These are phyloP conservation scores for Tuber borchii DNA, from an alignment of 495 filamentous ascomycete species.

Conservation along the genomic window DNA sequence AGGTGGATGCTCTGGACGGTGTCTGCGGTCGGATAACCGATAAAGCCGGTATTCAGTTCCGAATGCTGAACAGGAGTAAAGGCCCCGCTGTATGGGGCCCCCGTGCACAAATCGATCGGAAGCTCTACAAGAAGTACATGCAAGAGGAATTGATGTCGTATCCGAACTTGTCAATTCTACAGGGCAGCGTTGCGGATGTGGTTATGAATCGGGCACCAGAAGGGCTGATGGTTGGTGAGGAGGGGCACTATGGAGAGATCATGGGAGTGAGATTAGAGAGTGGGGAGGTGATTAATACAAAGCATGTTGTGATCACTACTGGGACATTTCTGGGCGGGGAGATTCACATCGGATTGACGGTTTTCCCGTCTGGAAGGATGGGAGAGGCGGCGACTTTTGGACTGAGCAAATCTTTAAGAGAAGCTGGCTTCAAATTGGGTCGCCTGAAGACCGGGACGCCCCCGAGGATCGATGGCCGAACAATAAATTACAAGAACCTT, in stretches of 20 bases:
- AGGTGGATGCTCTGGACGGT: constrained; percentile 92
- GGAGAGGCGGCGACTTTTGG: constrained; percentile 92
- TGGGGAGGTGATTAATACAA: constrained; percentile 74
- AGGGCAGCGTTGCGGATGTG: constrained; percentile 89
- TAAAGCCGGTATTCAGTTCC: constrained; percentile 88
- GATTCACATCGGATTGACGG: constrained; percentile 87
- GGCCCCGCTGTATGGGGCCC: constrained; percentile 96
- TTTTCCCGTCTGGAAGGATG: constrained; percentile 80
- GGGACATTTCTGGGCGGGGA: constrained; percentile 94
- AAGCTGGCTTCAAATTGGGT: constrained; percentile 86
- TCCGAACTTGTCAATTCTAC: constrained; percentile 67
- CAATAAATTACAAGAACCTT: constrained; percentile 70
- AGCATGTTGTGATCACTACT: constrained; percentile 85
- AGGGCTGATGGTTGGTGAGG: constrained; percentile 46
- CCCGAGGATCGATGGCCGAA: constrained; percentile 71
- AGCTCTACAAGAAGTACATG: constrained; percentile 87
- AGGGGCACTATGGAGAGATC: constrained; percentile 63
- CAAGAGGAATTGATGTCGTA: constrained; percentile 73
- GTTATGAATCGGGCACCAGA: constrained; percentile 53
- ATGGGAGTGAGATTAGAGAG: constrained; percentile 81
- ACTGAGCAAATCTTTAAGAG: constrained; percentile 79
- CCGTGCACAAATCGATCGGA: constrained; percentile 89
- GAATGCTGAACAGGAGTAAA: constrained; percentile 77
- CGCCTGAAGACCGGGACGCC: constrained; percentile 94
- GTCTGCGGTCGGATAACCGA: constrained; percentile 84